A percentile compares a stretch with the other conserved stretches of the same genome.
Evolutionary conservation across 1,284 basidiomycete species (phyloP).

Genomic region (Fistulinella cinereoalba): DNA sequence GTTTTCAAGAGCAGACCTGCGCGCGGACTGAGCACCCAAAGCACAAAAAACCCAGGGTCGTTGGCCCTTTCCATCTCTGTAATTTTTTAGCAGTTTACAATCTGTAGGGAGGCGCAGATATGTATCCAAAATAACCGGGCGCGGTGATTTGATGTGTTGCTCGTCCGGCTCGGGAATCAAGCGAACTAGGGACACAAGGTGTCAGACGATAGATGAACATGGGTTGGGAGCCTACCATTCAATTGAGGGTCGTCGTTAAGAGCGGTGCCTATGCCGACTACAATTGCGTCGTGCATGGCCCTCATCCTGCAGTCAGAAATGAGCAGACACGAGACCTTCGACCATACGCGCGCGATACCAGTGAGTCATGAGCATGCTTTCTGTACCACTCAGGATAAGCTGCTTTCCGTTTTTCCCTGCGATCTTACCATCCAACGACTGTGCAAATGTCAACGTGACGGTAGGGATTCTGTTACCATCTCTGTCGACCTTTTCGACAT

Average conservation of each 20-base stretch:
- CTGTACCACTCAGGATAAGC: slow-evolving; percentile 78
- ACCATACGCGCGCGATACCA: slow-evolving; percentile 49
- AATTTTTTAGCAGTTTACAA: slow-evolving; percentile 78
- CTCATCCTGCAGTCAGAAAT: slow-evolving; percentile 59
- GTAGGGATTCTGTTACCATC: slow-evolving; percentile 36
- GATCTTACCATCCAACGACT: slow-evolving; percentile 92
- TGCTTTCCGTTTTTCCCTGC: slow-evolving; percentile 74
- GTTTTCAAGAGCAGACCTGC: slow-evolving; percentile 43
- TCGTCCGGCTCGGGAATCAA: slow-evolving; percentile 43
- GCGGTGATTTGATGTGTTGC: slow-evolving; percentile 54
- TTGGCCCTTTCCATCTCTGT: slow-evolving; percentile 53
- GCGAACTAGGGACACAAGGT: slow-evolving; percentile 39
- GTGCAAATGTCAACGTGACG: slow-evolving; percentile 92
- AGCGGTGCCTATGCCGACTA: slow-evolving; percentile 89
- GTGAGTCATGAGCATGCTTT: slow-evolving; percentile 95
- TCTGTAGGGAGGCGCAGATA: slow-evolving; percentile 61
- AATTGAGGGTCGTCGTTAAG: slow-evolving; percentile 92
- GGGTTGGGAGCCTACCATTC: slow-evolving; percentile 61
- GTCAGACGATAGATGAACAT: not conserved
- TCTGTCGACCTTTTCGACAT: slow-evolving; percentile 12
- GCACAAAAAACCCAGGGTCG: slow-evolving; percentile 76
- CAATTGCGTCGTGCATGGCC: slow-evolving; percentile 87
- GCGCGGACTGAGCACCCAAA: slow-evolving; percentile 32
- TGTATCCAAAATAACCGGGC: slow-evolving; percentile 84
- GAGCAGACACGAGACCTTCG: not conserved